Percentiles rank a stretch among this genome's conserved stretches.
Conservation (phyloP, 2,329 filamentous ascomycete genomes). For the Claviceps capensis region DNA sequence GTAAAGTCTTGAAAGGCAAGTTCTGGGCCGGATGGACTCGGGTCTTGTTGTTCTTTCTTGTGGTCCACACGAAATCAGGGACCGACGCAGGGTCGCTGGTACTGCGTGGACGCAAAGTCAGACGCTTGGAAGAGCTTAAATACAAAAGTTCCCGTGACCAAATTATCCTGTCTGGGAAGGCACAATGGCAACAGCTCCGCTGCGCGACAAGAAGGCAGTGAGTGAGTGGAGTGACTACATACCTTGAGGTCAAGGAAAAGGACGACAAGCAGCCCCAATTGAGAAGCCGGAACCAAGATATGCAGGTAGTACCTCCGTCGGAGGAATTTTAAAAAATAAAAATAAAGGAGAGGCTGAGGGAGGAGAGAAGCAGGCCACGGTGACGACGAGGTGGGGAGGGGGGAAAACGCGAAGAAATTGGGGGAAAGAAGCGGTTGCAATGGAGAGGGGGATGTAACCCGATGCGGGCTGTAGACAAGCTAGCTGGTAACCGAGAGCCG, state of each 20-base stretch:
- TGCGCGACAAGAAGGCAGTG: constrained; percentile 5
- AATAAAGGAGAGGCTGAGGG: background rate
- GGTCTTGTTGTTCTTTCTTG: background rate
- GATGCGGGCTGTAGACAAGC: constrained; percentile 1
- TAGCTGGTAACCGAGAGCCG: background rate
- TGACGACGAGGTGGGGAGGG: background rate
- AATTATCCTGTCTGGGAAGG: constrained; percentile 22
- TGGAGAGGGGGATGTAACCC: constrained; percentile 5
- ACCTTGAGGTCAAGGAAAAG: background rate
- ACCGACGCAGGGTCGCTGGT: background rate
- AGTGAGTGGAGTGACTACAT: background rate
- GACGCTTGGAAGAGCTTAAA: constrained; percentile 18
- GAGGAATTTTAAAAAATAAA: constrained; percentile 7
- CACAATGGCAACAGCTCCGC: constrained; percentile 13
- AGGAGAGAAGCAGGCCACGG: background rate
- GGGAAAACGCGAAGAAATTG: background rate
- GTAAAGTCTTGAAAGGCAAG: constrained; percentile 10
- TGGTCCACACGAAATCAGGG: background rate
- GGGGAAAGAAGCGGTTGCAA: constrained; percentile 1
- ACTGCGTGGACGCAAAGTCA: constrained; percentile 18
- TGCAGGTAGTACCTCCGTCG: constrained; percentile 38
- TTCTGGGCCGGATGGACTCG: constrained; percentile 4
- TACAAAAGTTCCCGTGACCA: constrained; percentile 29
- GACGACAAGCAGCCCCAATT: background rate
- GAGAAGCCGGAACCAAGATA: constrained; percentile 22